Base-by-base conservation (phyloP, 2,329 filamentous ascomycete genomes). In the Trichoderma citrinoviride region DNA sequence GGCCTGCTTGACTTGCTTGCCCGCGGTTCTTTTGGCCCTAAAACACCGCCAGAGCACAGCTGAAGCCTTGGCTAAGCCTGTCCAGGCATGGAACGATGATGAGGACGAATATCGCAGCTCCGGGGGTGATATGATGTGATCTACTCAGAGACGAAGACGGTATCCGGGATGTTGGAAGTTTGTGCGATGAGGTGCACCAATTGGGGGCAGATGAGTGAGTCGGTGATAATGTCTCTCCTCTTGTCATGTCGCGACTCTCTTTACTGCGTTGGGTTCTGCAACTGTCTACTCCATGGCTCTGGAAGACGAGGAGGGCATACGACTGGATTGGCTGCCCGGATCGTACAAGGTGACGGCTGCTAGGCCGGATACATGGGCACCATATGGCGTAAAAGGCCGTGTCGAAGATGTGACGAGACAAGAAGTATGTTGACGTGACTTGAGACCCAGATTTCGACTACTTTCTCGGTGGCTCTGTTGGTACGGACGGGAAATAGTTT, bases 401-500 rank as follows among this genome's bases (percentile, higher is more conserved):
- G 19, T 15, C 21, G 27, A 27, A 8, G 21, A 3, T 17, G 7
- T 21, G 7, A 15, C 2, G n/a, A 15, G 40, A 17, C 8, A 12
- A 14, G 7, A 21, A 37, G 29, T 23, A 57, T 46, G 41, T 15
- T 21, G 25, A 47, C 5, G n/a, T 2, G 12, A n/a, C 27, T 29
- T 29, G 25, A 33, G 14, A 29, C 17, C 23, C 21, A 23, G 17
- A 7, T n/a, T 19, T 25, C 8, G 43, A 19, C 41, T 61, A 74
- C 66, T 69, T 72, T 66, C 74, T 77, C 0, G 83, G 84, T 7
- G 80, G 72, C 46, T 84, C 85, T 58, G 86, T 90, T 2, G 94
- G 94, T 1, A 95, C 92, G 47, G 91, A 90, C 1, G 95, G 95
- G 73, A 98, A 98, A 66, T 90, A 86, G 27, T 83, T 85, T 1